phyloP scores from a whole-genome alignment of 306 rosid species.

The Vachellia collinsii region DNA sequence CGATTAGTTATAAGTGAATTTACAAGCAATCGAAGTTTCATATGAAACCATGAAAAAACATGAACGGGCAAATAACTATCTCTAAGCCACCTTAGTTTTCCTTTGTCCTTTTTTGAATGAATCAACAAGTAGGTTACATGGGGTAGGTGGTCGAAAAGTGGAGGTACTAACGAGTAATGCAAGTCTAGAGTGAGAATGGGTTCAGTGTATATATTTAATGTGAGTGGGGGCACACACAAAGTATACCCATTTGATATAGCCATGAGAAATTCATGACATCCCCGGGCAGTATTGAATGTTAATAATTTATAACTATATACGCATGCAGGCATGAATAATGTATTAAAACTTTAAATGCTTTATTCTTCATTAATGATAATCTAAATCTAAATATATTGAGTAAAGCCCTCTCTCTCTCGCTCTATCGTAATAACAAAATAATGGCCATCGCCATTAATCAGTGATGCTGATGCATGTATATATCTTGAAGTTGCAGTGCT shows the following conservation, averaged over 20 bases:
- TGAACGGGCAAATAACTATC: too few relatives aligned
- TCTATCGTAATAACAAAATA: not conserved
- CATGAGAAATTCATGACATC: not conserved
- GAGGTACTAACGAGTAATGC: too few relatives aligned
- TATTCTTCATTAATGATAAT: slow-evolving; percentile 13
- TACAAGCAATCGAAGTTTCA: not conserved
- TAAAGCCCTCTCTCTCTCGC: not conserved
- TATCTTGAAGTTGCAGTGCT: not conserved
- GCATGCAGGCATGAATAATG: not conserved
- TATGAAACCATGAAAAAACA: too few relatives aligned
- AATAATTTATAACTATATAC: not conserved
- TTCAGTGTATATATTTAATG: not conserved
- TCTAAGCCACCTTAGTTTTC: too few relatives aligned
- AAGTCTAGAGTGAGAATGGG: not conserved
- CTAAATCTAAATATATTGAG: not conserved
- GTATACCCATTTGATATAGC: not conserved
- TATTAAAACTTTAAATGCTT: not conserved
- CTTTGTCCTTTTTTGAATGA: not conserved
- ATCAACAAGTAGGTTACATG: not conserved
- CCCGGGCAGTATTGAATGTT: not conserved
- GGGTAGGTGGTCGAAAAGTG: not conserved
- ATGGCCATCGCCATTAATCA: not conserved
- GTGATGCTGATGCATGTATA: not conserved
- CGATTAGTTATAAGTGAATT: not conserved
- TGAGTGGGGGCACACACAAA: not conserved